phyloP scores from a whole-genome alignment of 306 rosid species.

The Acmispon strigosus region DNA sequence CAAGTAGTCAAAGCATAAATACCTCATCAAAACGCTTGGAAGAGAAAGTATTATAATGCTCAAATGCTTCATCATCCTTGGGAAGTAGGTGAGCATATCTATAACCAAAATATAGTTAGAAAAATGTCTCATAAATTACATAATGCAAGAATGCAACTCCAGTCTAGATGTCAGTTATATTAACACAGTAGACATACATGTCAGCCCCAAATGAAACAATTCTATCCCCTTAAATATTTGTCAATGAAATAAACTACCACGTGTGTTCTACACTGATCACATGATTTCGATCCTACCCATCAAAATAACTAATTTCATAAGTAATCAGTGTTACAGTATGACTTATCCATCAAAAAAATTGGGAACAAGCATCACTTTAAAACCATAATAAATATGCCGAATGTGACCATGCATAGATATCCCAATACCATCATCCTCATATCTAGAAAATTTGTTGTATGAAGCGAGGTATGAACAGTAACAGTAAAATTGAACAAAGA shows the following conservation, averaged over 20 bases:
- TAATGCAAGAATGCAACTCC: not conserved
- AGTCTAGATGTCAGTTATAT: not conserved
- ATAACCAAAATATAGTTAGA: constrained; percentile 18
- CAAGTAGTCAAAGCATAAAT: constrained; percentile 9
- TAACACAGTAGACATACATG: not conserved
- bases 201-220: not conserved
- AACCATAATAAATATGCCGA: not conserved
- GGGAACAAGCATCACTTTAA: not conserved
- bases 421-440: not conserved
- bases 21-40: constrained; percentile 97
- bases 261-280: not conserved
- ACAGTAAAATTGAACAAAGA: not conserved
- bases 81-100: constrained; percentile 94
- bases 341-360: not conserved
- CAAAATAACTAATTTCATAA: not conserved
- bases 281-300: not conserved
- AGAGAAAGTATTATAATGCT: constrained; percentile 66
- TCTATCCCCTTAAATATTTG: not conserved
- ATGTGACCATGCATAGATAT: not conserved
- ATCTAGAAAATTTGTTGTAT: not conserved
- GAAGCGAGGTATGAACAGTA: not conserved
- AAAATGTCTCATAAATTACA: constrained; percentile 3
- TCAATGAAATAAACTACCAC: not conserved
- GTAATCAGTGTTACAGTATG: not conserved
- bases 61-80: constrained; percentile 82